Conservation (phyloP, 345 rosid species). For the Noccaea caerulescens region DNA sequence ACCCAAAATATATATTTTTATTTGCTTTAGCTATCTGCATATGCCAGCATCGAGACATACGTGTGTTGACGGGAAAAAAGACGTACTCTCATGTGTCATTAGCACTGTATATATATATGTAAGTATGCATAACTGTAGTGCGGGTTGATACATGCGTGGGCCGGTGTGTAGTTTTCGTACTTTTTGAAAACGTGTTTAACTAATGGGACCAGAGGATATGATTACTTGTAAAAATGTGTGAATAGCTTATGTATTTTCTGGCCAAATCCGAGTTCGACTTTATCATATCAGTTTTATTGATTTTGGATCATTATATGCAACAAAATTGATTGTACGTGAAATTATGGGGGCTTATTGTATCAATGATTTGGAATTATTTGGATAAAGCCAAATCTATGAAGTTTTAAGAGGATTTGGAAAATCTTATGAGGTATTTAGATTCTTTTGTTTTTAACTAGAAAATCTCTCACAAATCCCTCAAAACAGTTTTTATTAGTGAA, state of each 20-base stretch:
- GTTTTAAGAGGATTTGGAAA: no score
- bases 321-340: background rate
- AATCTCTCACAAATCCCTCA: no score
- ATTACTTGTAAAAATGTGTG: slow-evolving; percentile 1
- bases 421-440: no score
- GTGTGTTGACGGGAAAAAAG: background rate
- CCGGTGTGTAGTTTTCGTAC: slow-evolving; percentile 17
- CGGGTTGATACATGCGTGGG: slow-evolving; percentile 28
- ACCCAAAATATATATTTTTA: background rate
- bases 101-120: background rate
- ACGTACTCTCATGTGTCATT: slow-evolving; percentile 14
- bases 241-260: background rate
- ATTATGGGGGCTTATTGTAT: no score
- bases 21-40: slow-evolving; percentile 3
- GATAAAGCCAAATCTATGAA: no score
- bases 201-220: background rate
- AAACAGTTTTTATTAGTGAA: no score
- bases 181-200: slow-evolving; percentile 6
- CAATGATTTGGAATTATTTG: no score
- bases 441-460: no score
- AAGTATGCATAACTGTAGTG: slow-evolving; percentile 15
- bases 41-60: slow-evolving; percentile 20
- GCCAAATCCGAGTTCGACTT: background rate
- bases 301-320: background rate
- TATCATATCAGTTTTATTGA: background rate